Base-by-base conservation (phyloP, 1,139 yeast species). In the Yamadazyma buinensis region DNA sequence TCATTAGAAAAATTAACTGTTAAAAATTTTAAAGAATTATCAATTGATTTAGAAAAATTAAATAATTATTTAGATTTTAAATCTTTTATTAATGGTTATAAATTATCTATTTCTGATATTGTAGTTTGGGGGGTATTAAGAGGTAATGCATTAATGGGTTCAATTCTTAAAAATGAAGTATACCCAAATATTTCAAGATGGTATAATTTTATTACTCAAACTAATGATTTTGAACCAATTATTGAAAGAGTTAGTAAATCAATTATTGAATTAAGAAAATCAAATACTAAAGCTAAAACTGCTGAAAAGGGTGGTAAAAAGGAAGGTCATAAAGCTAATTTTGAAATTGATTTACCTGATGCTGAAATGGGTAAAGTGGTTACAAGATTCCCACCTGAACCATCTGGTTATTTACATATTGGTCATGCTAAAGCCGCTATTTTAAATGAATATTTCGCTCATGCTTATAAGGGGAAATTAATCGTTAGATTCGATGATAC, bases 351-450 rank as follows among this genome's bases (percentile, higher is more conserved):
- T 52, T 77, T 92, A 47, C 84, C 85, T 39, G 95, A 80, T 55
- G 98, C 97, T 40, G 79, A 76, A 53, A 80, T 84, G 44, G 98
- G 98, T 44, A 72, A 88, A 62, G 97, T 92, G 39, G 97, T 92
- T 37, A 92, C 97, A 36, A 84, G 98, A 68, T 92, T 92, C 80
- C 97, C 97, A 48, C 95, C 95, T 44, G 82, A 76, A 55, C 81
- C 82, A 34, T 84, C 95, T 67, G 97, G 97, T 70, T 90, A 87
- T 64, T 75, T 92, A 60, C 76, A 92, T 82, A 67, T 67, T 65
- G 97, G 98, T 51, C 98, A 92, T 58, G 97, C 95, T 44, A 92
- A 92, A 66, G 97, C 97, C 37, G 97, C 97, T 36, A 72, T 92
- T 42, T 75, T 92, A 56, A 92, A 92, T 70, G 94, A 90, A 67